Conservation (phyloP, 768 basidiomycete genomes). For the Lanmaoa pseudosensibilis region DNA sequence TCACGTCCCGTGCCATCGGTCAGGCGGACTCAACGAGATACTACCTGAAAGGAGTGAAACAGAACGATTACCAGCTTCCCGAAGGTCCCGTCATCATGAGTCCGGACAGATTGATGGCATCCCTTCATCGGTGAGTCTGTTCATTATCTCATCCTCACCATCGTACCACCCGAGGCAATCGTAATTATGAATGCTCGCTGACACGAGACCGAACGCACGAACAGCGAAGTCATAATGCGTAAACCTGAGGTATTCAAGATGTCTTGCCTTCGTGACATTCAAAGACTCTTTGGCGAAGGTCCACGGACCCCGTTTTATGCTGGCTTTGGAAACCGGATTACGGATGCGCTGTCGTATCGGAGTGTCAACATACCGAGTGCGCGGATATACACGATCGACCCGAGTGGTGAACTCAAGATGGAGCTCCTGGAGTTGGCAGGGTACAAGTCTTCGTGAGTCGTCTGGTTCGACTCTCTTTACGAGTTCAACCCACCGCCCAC, state of each 20-base stretch:
- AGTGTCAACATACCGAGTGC: constrained; percentile 93
- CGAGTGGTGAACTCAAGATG: constrained; percentile 92
- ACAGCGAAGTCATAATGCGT: constrained; percentile 95
- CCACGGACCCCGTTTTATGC: constrained; percentile 85
- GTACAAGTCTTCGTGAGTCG: constrained; percentile 87
- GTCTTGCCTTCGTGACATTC: constrained; percentile 96
- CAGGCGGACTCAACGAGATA: constrained; percentile 96
- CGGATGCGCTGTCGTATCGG: constrained; percentile 96
- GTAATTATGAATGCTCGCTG: not conserved
- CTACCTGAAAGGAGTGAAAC: constrained; percentile 92
- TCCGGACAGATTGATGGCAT: constrained; percentile 92
- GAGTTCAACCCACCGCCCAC: not conserved
- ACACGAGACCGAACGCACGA: not conserved
- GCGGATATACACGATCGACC: constrained; percentile 96
- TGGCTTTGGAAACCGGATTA: constrained; percentile 97
- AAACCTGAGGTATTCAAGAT: constrained; percentile 99
- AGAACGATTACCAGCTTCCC: constrained; percentile 94
- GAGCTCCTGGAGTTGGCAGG: constrained; percentile 95
- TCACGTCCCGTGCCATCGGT: constrained; percentile 95
- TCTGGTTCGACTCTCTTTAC: not conserved
- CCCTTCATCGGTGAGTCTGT: constrained; percentile 79
- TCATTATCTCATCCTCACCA: not conserved
- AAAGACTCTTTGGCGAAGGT: constrained; percentile 78
- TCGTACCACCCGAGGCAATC: not conserved
- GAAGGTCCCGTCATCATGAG: constrained; percentile 99